Base-by-base conservation (phyloP, 106 monocot species). In the Apostasia shenzhenica region DNA sequence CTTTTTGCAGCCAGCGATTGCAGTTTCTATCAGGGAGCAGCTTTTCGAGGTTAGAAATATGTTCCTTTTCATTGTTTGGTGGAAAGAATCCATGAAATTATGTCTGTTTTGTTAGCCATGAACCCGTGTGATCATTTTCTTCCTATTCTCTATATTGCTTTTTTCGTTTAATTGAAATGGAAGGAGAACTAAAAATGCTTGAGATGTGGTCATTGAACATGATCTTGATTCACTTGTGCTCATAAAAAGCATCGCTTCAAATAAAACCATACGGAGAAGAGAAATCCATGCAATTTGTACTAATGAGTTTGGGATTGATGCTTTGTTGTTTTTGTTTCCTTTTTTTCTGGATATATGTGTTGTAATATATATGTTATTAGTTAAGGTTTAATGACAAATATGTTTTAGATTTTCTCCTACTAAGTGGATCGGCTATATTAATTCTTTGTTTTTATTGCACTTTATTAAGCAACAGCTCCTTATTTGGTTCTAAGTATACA, bases 11-110 rank as follows among this genome's bases (percentile, higher is more conserved):
- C 94, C 94, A 65, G 85, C 85, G 53, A 81, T 94, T 75, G 91
- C 94, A n/a, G 88, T 94, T 59, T 72, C 85, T 43, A 91, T 94
- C 55, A 85, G 94, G 62, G 94, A 94, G 75, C 94, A 94, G 46
- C 79, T 94, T 72, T 91, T 85, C 56, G 94, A 91, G 93, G 93
- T 90, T 49, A 78, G 69, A 14, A 62, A 43, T n/a, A 44, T 73
- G 43, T 62, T 70, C 47, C 45, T 64, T 57, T 11, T 37, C 37
- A 70, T 51, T 46, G 12, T 63, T 55, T 39, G 6, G 5, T 42
- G 63, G 47, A 57, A 48, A 45, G 11, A 13, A 14, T 45, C 56
- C 8, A 5, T 14, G n/a, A 14, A 62, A 62, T 4, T 62, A 62
- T 26, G 26, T 14, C 50, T 37, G 8, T 51, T 67, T 42, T 68